These are phyloP conservation scores for Tanacetum coccineum DNA, from an alignment of 129 eudicot species.

Conservation along the genomic window DNA sequence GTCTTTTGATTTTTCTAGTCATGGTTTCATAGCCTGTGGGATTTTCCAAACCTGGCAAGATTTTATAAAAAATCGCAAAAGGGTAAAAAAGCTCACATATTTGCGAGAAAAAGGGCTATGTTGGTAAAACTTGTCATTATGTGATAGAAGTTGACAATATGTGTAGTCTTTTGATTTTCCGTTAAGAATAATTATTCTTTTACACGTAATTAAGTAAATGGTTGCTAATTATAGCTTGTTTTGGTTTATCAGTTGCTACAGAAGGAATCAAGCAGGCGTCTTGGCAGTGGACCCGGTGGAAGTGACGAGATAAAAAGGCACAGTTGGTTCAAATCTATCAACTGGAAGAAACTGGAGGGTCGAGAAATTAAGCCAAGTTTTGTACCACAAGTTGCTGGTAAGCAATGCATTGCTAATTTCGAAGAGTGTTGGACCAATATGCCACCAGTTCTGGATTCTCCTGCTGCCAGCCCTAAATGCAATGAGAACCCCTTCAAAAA, in stretches of 20 bases:
- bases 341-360: slow-evolving; percentile 62
- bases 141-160: too few relatives aligned
- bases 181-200: too few relatives aligned
- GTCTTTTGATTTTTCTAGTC: too few relatives aligned
- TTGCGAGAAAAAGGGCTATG: too few relatives aligned
- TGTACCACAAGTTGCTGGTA: slow-evolving; percentile 55
- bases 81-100: too few relatives aligned
- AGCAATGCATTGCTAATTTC: slow-evolving; percentile 58
- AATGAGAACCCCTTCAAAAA: slow-evolving; percentile 52
- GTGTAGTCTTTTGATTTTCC: too few relatives aligned
- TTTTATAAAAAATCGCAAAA: too few relatives aligned
- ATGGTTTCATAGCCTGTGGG: too few relatives aligned
- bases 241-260: slow-evolving; percentile 42
- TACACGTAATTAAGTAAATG: not conserved
- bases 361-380: slow-evolving; percentile 63
- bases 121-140: too few relatives aligned
- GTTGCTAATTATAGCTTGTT: not conserved
- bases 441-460: slow-evolving; percentile 61
- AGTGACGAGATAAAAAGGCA: slow-evolving; percentile 49
- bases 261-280: slow-evolving; percentile 57
- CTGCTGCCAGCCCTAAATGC: slow-evolving; percentile 55
- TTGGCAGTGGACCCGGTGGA: slow-evolving; percentile 53
- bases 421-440: slow-evolving; percentile 62
- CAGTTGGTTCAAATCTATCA: slow-evolving; percentile 58
- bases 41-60: too few relatives aligned